phyloP scores from a whole-genome alignment of 306 rosid species.

The Cucumis cinereus region DNA sequence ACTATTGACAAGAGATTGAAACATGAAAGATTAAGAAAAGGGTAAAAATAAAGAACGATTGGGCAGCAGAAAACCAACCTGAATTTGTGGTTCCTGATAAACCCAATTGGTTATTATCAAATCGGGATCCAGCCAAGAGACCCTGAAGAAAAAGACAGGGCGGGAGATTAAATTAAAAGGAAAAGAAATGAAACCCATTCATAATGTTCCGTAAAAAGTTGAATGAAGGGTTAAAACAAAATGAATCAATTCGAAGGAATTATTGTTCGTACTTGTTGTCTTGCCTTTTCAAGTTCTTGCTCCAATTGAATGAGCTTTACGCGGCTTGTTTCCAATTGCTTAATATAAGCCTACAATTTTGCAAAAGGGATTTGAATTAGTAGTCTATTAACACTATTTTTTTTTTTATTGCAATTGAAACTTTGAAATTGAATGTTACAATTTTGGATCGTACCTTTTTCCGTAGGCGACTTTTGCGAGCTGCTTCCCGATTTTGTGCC shows the following conservation, averaged over 20 bases:
- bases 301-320: slow-evolving; percentile 62
- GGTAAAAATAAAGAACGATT: slow-evolving; percentile 1
- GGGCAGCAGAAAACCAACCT: slow-evolving; percentile 32
- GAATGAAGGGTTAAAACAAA: slow-evolving; percentile 6
- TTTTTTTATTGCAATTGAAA: not conserved
- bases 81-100: slow-evolving; percentile 44
- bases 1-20: not conserved
- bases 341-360: slow-evolving; percentile 59
- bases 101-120: slow-evolving; percentile 37
- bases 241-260: slow-evolving; percentile 11
- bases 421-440: not conserved
- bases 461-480: slow-evolving; percentile 86
- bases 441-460: slow-evolving; percentile 49
- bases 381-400: slow-evolving; percentile 7
- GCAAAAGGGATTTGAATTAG: slow-evolving; percentile 3
- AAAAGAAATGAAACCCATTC: not conserved
- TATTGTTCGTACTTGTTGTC: slow-evolving; percentile 49
- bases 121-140: slow-evolving; percentile 34
- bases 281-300: slow-evolving; percentile 61
- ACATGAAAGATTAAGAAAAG: not conserved
- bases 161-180: slow-evolving; percentile 1
- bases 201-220: not conserved
- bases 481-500: slow-evolving; percentile 98
- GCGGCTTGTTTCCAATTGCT: slow-evolving; percentile 86
- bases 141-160: slow-evolving; percentile 41